A percentile compares a stretch with the other conserved stretches of the same genome.
These are phyloP conservation scores for Tulasnella sp. DNA, from an alignment of 768 basidiomycete genomes.

Conservation along the genomic window DNA sequence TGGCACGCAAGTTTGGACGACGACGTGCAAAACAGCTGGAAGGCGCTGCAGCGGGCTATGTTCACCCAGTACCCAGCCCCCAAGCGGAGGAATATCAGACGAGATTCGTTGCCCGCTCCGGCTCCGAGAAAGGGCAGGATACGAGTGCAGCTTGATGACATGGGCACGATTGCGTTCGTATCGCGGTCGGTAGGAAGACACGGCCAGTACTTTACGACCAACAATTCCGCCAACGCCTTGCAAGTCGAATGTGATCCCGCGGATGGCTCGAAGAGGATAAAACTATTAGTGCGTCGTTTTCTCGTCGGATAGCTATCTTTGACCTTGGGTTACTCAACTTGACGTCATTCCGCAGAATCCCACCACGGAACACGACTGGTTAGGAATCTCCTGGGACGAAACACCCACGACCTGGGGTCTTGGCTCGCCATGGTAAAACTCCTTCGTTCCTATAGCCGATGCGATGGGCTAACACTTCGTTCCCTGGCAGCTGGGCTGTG, in stretches of 20 bases:
- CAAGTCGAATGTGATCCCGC: background rate
- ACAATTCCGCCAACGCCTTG: background rate
- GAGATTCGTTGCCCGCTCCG: background rate
- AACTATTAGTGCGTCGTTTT: background rate
- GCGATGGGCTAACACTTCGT: background rate
- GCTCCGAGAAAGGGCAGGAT: background rate
- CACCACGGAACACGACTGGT: background rate
- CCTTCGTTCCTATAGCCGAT: background rate
- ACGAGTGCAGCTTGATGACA: background rate
- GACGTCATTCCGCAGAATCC: background rate
- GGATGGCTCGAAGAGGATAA: background rate
- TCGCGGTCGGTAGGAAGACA: background rate
- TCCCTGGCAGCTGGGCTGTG: background rate
- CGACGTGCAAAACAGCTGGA: slow-evolving; percentile 11
- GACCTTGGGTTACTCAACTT: background rate
- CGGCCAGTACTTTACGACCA: background rate
- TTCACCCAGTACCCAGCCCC: background rate
- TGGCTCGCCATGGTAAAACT: background rate
- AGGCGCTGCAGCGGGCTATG: background rate
- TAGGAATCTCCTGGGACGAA: background rate
- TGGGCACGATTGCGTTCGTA: background rate
- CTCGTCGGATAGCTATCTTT: background rate
- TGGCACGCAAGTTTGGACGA: slow-evolving; percentile 14
- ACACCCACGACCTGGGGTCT: background rate
- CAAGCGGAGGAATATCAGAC: background rate